Evolutionary conservation across 495 filamentous ascomycete genomes (phyloP), one percentile per base, ranked within the genome.

Genomic region (Jackrogersella minutella): DNA sequence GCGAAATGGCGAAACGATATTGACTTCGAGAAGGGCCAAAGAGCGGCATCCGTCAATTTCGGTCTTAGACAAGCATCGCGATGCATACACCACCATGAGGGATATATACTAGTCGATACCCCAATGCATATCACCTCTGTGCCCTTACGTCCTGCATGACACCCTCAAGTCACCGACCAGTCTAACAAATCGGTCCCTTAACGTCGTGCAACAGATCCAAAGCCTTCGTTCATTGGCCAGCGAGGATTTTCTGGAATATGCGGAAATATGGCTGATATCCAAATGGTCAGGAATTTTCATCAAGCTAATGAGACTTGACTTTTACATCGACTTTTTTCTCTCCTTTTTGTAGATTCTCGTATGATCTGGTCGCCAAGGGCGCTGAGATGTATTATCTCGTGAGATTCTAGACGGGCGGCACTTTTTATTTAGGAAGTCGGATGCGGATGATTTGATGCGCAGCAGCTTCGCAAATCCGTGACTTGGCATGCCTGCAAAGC

Each of bases 61-160:
- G 66, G 61, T 69, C 66, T 60, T 37, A 62, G 57, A 50, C 57
- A 69, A 55, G 66, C 54, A 56, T 54, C 57, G 33, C 51, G 21
- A 53, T 55, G 59, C 57, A 50, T 57, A 62, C 66, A 65, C 66
- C 61, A 62, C 39, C 59, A 62, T 65, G 57, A 69, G 56, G 41
- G 61, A 57, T 50, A 69, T 57, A 69, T 65, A 61, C 62, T 56
- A 36, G 57, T 34, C 65, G 57, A 69, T 58, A 69, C 66, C 51
- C 66, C 66, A 65, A 57, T 69, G 66, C 66, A 65, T 52, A 43
- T 24, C 59, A 53, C 41, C 37, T 62, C 36, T 30, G 22, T 64
- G 49, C 61, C 66, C 66, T 69, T 69, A 41, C 66, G 34, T 69
- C 61, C 50, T 69, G 66, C 66, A 69, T 69, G 57, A 65, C 61